These are phyloP conservation scores for Colletotrichum cordylinicola DNA, from an alignment of 2,329 filamentous ascomycete species.

Conservation along the genomic window DNA sequence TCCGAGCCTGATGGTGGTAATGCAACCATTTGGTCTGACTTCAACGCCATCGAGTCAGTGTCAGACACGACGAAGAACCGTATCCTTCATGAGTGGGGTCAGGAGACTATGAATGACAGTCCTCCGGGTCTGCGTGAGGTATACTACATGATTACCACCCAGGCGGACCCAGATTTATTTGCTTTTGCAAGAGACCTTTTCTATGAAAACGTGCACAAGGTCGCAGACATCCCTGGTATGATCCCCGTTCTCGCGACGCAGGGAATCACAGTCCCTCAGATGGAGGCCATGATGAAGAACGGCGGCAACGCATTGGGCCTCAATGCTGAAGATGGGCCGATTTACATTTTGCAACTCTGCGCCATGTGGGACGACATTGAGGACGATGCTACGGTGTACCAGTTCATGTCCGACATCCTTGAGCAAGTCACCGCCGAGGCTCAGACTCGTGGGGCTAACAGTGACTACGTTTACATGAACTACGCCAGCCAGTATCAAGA, in stretches of 20 bases:
- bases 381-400: conserved; percentile 26
- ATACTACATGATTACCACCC: conserved; percentile 25
- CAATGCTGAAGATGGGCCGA: conserved; percentile 28
- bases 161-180: conserved; percentile 24
- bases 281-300: conserved; percentile 37
- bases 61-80: conserved; percentile 29
- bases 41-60: conserved; percentile 34
- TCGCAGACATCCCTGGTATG: conserved; percentile 25
- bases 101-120: neutral
- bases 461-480: conserved; percentile 44
- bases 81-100: conserved; percentile 21
- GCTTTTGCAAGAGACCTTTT: conserved; percentile 21
- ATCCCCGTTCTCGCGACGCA: conserved; percentile 40
- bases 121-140: conserved; percentile 27
- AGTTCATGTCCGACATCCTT: conserved; percentile 22
- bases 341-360: conserved; percentile 26
- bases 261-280: conserved; percentile 43
- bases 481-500: conserved; percentile 45
- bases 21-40: conserved; percentile 41
- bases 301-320: conserved; percentile 44
- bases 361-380: conserved; percentile 25
- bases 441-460: conserved; percentile 13
- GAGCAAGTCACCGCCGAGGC: conserved; percentile 21
- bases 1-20: conserved; percentile 35
- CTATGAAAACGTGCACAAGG: neutral